Evolutionary conservation across 2,329 filamentous ascomycete species (phyloP), one percentile per base, ranked within the genome.

Genomic region (Neocatenulostroma microsporum): DNA sequence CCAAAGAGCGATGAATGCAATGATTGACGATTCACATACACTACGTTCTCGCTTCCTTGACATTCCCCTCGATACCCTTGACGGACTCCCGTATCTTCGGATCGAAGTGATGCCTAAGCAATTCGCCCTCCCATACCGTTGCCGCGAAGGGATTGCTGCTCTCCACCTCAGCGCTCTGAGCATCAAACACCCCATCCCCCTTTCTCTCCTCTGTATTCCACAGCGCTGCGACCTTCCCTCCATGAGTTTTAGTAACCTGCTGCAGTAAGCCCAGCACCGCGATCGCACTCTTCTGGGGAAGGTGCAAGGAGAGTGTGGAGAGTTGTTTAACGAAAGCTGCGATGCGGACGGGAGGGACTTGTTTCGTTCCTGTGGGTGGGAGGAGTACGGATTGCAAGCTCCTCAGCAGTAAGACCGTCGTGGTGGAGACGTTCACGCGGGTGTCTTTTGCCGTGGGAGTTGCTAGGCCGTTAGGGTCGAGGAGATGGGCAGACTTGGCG

Each of bases 181-280:
- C 72, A 61, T 88, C 82, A 54, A 84, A 96, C 1, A 81, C 76
- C 2, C 91, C 91, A 57, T 96, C 89, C 5, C 89, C 89, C 58
- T 84, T 83, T 33, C 89, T 73, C 67, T 96, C 91, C 58, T 96
- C 89, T 0, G 87, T 94, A 53, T 93, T 80, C 89, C 91, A 98
- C 42, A 98, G 62, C n/a, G 81, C 77, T 24, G 76, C 76, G 28
- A 96, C 76, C 62, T 89, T 93, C 50, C 78, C 80, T 31, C 80
- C 80, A 58, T 98, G 87, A 2, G 80, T 80, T 60, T 84, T 84
- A 0, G 82, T 76, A 2, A 96, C 76, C 50, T 88, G 82, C 34
- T 76, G 76, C 28, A 96, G 62, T 19, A 98, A 68, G 2, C 80
- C 81, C 4, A 95, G 67, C 37, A 89, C 73, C 0, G 89, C 89